Conservation (phyloP, 176 grass and related monocot species). For the Phragmites australis region DNA sequence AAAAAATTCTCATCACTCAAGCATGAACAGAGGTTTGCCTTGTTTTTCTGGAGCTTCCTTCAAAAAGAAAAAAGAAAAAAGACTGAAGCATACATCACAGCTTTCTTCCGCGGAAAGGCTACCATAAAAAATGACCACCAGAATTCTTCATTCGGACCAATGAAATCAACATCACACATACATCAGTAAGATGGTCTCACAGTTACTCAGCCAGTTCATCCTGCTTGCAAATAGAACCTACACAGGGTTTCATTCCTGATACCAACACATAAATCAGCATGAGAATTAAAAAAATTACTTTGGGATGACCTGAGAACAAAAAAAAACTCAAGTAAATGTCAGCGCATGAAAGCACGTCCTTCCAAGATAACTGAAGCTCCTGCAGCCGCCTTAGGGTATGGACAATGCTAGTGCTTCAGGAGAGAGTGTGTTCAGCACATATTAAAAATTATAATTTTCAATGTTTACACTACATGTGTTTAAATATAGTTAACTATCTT, state of each 20-base stretch:
- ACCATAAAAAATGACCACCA: background rate
- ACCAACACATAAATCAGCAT: background rate
- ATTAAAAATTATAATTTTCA: too few relatives aligned
- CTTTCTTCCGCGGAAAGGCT: background rate
- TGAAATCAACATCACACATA: background rate
- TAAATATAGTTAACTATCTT: too few relatives aligned
- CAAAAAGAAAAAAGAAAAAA: too few relatives aligned
- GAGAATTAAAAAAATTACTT: background rate
- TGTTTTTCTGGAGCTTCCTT: background rate
- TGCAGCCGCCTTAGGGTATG: background rate
- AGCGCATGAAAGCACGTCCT: background rate
- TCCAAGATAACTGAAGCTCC: constrained; percentile 26
- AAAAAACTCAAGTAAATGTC: background rate
- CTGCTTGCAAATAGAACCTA: background rate
- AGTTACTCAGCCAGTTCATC: background rate
- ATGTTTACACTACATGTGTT: too few relatives aligned
- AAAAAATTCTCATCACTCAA: too few relatives aligned
- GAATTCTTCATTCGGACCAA: background rate
- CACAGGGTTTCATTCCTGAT: background rate
- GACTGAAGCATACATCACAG: too few relatives aligned
- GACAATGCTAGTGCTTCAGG: too few relatives aligned
- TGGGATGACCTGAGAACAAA: background rate
- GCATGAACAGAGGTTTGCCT: background rate
- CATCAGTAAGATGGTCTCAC: background rate
- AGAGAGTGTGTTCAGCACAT: too few relatives aligned